phyloP scores from a whole-genome alignment of 495 filamentous ascomycete species.

The Penicillium macrosclerotiorum region DNA sequence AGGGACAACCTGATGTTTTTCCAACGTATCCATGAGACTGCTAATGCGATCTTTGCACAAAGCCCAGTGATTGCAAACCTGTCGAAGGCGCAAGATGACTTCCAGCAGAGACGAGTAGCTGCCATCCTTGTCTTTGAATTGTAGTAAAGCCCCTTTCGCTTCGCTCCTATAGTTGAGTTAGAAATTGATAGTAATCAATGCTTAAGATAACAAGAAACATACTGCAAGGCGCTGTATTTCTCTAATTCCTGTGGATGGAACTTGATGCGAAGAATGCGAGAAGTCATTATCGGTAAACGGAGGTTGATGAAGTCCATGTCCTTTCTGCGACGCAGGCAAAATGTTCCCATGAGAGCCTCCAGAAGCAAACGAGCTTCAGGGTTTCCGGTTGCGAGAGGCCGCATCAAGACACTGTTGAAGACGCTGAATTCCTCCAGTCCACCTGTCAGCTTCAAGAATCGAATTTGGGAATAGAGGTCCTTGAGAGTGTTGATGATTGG shows the following conservation, averaged over 20 bases:
- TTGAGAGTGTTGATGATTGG: constrained; percentile 76
- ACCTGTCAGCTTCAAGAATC: constrained; percentile 74
- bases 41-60: constrained; percentile 71
- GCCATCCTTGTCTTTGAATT: constrained; percentile 52
- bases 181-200: neutral
- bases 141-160: constrained; percentile 67
- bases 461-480: constrained; percentile 78
- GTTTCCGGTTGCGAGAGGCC: constrained; percentile 63
- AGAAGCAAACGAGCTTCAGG: constrained; percentile 61
- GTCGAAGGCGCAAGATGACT: constrained; percentile 78
- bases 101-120: constrained; percentile 72
- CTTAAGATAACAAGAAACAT: constrained; percentile 15
- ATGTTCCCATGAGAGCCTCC: constrained; percentile 74
- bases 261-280: constrained; percentile 75
- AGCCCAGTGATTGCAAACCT: constrained; percentile 87
- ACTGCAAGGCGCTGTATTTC: constrained; percentile 77
- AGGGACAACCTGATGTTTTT: constrained; percentile 61
- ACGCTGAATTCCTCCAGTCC: constrained; percentile 72
- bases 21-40: constrained; percentile 66
- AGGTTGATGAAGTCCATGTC: constrained; percentile 89
- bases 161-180: constrained; percentile 51
- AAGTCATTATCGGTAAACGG: constrained; percentile 72
- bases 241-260: constrained; percentile 73
- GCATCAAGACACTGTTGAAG: constrained; percentile 72
- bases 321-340: constrained; percentile 82